phyloP scores from a whole-genome alignment of 2,329 filamentous ascomycete genomes.

The Botrytis porri region DNA sequence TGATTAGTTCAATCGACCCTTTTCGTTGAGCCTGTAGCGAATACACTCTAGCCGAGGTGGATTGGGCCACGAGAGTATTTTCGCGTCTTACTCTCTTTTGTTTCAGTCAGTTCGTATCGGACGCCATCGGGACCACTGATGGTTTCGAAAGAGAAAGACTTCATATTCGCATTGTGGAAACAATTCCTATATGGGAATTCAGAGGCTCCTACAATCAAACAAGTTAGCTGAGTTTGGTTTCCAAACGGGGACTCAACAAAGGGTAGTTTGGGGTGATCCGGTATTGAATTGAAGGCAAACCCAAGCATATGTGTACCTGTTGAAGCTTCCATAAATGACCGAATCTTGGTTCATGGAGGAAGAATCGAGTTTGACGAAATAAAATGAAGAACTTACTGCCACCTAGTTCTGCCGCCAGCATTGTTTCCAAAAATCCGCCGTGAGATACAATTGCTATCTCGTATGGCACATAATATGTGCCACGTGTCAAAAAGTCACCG shows the following conservation, averaged over 20 bases:
- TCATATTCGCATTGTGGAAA: background rate
- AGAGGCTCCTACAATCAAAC: background rate
- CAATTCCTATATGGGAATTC: background rate
- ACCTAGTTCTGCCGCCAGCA: background rate
- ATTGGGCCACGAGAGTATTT: background rate
- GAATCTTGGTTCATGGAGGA: background rate
- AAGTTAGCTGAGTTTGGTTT: background rate
- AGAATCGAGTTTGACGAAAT: background rate
- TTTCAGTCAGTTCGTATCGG: background rate
- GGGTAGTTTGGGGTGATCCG: background rate
- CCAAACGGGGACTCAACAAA: fast-evolving
- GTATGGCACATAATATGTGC: background rate
- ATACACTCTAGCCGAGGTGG: background rate
- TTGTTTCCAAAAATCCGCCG: background rate
- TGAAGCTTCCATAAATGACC: background rate
- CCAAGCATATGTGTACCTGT: background rate
- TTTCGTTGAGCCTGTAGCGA: no score
- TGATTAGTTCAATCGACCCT: no score
- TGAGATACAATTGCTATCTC: constrained; percentile 6
- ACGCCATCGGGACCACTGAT: background rate
- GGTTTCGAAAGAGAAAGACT: background rate
- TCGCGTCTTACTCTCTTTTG: background rate
- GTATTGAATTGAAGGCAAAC: background rate
- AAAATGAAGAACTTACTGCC: background rate
- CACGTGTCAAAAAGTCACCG: background rate